Evolutionary conservation across 306 rosid genomes (phyloP), one percentile per base, ranked within the genome.

Genomic region (Carpinus viminea): DNA sequence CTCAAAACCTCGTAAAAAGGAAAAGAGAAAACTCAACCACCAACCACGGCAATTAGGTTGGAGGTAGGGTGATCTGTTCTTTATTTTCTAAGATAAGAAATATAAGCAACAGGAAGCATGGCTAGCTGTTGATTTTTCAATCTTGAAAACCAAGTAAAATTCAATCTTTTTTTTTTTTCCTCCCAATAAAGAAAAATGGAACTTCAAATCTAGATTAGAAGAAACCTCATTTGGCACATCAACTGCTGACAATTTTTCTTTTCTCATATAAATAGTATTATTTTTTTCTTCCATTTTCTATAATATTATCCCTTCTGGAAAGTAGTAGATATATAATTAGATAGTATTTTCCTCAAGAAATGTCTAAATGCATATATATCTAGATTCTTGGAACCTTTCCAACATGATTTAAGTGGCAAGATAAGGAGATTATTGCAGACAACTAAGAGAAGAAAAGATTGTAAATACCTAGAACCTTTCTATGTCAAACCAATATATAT

Each of bases 31-130:
- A 75, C 81, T 82, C 79, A 83, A 82, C 76, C 52, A 86, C 77
- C 79, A 76, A 78, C 74, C 83, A 76, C 76, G 84, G 82, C 85
- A 81, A 83, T 78, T 81, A 46, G 75, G 86, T 81, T 78, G 31
- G 69, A 38, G 54, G 48, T 64, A 69, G 56, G 77, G 73, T 76
- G 84, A 85, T 82, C n/a, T 82, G 48, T 88, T 85, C 74, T 75
- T 61, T 60, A 4, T 47, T 79, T 85, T 78, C 76, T 57, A 76
- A 80, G 79, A 75, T 61, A 79, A 72, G 77, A 45, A 55, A 85
- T 61, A 34, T 24, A 59, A 36, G 16, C n/a, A 26, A 57, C 66
- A 72, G 71, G 72, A 38, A 59, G n/a, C 71, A 70, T 59, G 70
- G 68, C 47, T 71, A 80, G 75, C 82, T 84, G 81, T 78, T 83